Percentiles rank a stretch among this genome's conserved stretches.
Evolutionary conservation across 352 stramenopile genomes (phyloP).

Genomic region (Pythium phragmitis): DNA sequence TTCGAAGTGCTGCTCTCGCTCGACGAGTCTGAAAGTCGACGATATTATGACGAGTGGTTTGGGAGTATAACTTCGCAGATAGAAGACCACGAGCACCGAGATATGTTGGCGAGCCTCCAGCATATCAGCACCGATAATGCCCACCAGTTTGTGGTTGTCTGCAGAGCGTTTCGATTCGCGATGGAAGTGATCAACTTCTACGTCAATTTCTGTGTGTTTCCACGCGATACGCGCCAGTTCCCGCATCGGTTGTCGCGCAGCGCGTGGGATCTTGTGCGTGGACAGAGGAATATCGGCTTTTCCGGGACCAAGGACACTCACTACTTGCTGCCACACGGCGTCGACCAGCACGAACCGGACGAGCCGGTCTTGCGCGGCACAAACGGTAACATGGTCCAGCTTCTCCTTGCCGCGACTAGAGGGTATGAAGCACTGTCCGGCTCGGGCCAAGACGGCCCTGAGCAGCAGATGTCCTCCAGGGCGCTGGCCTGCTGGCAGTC

Average conservation of each 20-base stretch:
- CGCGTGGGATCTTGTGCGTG: conserved; percentile 81
- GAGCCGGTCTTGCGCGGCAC: conserved; percentile 56
- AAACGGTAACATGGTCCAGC: conserved; percentile 88
- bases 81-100: conserved; percentile 19
- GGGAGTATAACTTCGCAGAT: conserved; percentile 27
- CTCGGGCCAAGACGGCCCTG: background rate
- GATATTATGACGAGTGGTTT: conserved; percentile 77
- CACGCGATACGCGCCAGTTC: conserved; percentile 78
- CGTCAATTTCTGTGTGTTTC: conserved; percentile 81
- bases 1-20: conserved; percentile 64
- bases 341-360: conserved; percentile 58
- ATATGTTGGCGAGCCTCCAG: conserved; percentile 49
- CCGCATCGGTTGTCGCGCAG: conserved; percentile 65
- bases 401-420: conserved; percentile 42
- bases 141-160: conserved; percentile 57
- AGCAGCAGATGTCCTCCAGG: background rate
- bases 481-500: conserved; percentile 33
- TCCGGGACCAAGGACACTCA: conserved; percentile 92
- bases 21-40: conserved; percentile 55
- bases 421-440: conserved; percentile 37
- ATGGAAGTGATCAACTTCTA: conserved; percentile 87
- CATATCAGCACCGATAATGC: conserved; percentile 81
- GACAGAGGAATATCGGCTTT: conserved; percentile 69
- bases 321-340: conserved; percentile 62
- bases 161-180: conserved; percentile 49